Base-by-base conservation (phyloP, 164 flowering plant species). In the Berberis thunbergii region DNA sequence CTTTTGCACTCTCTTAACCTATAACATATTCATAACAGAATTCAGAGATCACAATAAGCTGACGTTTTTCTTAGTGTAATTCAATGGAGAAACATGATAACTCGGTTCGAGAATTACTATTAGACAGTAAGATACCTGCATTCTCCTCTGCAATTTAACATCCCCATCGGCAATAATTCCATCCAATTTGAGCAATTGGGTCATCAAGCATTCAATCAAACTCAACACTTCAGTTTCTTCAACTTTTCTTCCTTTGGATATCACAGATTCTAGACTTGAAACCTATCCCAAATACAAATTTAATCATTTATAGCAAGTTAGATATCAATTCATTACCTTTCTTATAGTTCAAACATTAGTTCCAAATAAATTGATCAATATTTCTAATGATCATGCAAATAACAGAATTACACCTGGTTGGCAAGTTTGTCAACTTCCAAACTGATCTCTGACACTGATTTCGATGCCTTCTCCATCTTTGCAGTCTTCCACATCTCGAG, bases 1-100 rank as follows among this genome's bases (percentile, higher is more conserved):
- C 76, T 90, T 90, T 68, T 89, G 97, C 60, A 89, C 88, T 80
- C 97, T 82, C 63, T 59, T 87, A 60, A 86, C 97, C 97, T 89
- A 41, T n/a, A 57, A 57, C 8, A 41, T 67, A 65, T 26, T 26
- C 26, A 26, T 26, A 70, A 26, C 26, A 26, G 26, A 26, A 26
- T 26, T 26, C 26, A 26, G 26, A 26, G 26, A 26, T 26, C 26
- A 26, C 26, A 26, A 26, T 26, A 26, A 26, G 26, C 26, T 10
- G 10, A 52, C n/a, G 0, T 52, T 26, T 26, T 26, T 26, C 26
- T 26, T 26, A 26, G 26, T 26, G 26, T 26, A 26, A 26, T 26
- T 26, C 26, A 26, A 26, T 26, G 26, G 26, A 26, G 26, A 26
- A 26, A 26, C 26, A 26, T 26, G 26, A 26, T 26, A 26, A 26